Percentiles rank a stretch among this genome's conserved stretches.
These are phyloP conservation scores for Mortierella sp. DNA, from an alignment of 371 early-diverging fungal genomes.

Conservation along the genomic window DNA sequence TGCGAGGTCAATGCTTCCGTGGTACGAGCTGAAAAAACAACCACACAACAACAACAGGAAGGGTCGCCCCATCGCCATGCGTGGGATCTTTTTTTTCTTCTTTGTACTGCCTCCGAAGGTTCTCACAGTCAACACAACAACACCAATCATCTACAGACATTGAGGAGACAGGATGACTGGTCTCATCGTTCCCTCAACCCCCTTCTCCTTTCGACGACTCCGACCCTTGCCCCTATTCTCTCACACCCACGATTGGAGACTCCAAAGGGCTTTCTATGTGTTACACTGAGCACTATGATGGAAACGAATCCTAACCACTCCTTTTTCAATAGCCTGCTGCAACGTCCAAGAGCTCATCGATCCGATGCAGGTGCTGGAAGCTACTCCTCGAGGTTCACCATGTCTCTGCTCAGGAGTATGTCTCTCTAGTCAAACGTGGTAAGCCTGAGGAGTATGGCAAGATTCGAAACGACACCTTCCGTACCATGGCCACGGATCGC, in stretches of 20 bases:
- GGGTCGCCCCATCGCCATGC: conserved; percentile 6
- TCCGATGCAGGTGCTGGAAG: conserved; percentile 77
- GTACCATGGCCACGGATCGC: conserved; percentile 88
- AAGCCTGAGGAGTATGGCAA: conserved; percentile 76
- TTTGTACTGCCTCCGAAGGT: no score
- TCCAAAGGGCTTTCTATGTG: no score
- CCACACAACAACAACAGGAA: no score
- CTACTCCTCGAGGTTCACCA: conserved; percentile 81
- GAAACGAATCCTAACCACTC: not conserved
- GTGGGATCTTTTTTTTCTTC: conserved; percentile 19
- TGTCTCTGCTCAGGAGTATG: conserved; percentile 81
- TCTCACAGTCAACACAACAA: no score
- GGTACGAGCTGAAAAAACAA: conserved; percentile 11
- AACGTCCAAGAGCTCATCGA: conserved; percentile 16
- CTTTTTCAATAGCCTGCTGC: conserved; percentile 2
- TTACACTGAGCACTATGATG: no score
- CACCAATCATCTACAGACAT: no score
- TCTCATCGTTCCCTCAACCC: no score
- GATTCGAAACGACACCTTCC: conserved; percentile 90
- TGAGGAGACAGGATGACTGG: no score
- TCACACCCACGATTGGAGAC: no score
- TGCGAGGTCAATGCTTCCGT: conserved; percentile 26
- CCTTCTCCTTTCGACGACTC: no score
- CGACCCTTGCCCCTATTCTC: no score
- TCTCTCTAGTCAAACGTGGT: conserved; percentile 75